Evolutionary conservation across 2,329 filamentous ascomycete genomes (phyloP).

Genomic region (Coleophoma eucalyptorum): DNA sequence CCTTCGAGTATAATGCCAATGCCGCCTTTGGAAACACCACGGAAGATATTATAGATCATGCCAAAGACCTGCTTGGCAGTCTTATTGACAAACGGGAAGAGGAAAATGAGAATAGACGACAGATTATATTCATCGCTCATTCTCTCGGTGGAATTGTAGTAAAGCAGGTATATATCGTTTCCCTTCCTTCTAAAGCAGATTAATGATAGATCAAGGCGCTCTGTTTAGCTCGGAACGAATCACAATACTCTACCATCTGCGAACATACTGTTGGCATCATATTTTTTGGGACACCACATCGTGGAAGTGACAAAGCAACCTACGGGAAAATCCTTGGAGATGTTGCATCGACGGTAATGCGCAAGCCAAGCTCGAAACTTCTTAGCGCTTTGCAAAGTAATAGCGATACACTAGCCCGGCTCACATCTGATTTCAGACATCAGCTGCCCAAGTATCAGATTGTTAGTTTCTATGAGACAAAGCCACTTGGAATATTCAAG

Average conservation of each 20-base stretch:
- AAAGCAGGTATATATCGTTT: slow-evolving; percentile 6
- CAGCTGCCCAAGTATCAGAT: no score
- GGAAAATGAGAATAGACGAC: slow-evolving; percentile 15
- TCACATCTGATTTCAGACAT: no score
- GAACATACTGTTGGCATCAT: no score
- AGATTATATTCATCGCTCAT: slow-evolving; percentile 11
- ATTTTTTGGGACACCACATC: not conserved
- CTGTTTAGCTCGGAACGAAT: not conserved
- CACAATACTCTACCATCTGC: not conserved
- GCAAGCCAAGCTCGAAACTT: not conserved
- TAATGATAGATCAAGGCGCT: not conserved
- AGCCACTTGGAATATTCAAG: no score
- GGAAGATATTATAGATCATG: slow-evolving; percentile 20
- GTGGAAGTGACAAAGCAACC: not conserved
- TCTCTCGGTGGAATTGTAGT: slow-evolving; percentile 10
- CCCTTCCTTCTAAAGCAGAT: slow-evolving; percentile 9
- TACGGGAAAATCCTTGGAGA: no score
- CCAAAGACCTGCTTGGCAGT: slow-evolving; percentile 27
- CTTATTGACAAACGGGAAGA: slow-evolving; percentile 27
- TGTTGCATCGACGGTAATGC: not conserved
- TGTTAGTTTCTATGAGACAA: no score
- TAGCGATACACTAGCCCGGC: no score
- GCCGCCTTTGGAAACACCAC: slow-evolving; percentile 15
- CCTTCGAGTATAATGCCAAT: slow-evolving; percentile 21
- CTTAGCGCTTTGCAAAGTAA: not conserved